These are phyloP conservation scores for Pachysandra terminalis DNA, from an alignment of 164 flowering plant genomes.

Conservation along the genomic window DNA sequence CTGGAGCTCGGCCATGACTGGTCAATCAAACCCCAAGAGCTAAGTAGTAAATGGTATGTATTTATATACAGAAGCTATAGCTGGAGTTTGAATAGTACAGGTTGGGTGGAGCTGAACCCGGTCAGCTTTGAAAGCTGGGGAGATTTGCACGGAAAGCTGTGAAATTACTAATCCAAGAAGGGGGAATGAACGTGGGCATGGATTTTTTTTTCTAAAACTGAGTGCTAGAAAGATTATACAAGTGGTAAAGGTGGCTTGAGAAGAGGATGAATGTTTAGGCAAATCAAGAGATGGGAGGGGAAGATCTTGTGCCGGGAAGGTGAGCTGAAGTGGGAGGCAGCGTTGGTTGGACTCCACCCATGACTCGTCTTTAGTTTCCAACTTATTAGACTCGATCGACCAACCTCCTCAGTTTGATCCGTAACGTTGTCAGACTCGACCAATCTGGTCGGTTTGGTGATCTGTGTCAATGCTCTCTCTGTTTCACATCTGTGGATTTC, in stretches of 20 bases:
- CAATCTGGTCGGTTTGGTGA: too few relatives aligned
- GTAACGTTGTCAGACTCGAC: too few relatives aligned
- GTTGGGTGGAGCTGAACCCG: slow-evolving; percentile 36
- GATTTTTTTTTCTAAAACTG: neutral
- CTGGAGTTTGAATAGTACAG: too few relatives aligned
- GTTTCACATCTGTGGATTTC: too few relatives aligned
- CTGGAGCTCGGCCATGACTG: slow-evolving; percentile 22
- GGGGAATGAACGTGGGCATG: slow-evolving; percentile 32
- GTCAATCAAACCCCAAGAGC: slow-evolving; percentile 11
- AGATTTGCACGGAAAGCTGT: slow-evolving; percentile 31
- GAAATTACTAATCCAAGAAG: slow-evolving; percentile 3
- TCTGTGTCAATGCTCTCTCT: too few relatives aligned
- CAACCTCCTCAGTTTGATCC: too few relatives aligned
- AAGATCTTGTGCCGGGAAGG: slow-evolving; percentile 7
- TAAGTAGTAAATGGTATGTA: too few relatives aligned
- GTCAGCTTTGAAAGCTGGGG: slow-evolving; percentile 33
- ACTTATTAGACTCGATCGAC: too few relatives aligned
- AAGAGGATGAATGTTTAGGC: slow-evolving; percentile 27
- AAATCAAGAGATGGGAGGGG: slow-evolving; percentile 1
- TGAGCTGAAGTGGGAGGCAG: neutral
- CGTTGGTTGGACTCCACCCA: neutral
- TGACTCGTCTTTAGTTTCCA: too few relatives aligned
- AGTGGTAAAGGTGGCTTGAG: slow-evolving; percentile 24
- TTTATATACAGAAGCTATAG: too few relatives aligned
- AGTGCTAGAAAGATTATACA: slow-evolving; percentile 19